Evolutionary conservation across 2,329 filamentous ascomycete genomes (phyloP), one percentile per base, ranked within the genome.

Genomic region (Penicillium carneum): DNA sequence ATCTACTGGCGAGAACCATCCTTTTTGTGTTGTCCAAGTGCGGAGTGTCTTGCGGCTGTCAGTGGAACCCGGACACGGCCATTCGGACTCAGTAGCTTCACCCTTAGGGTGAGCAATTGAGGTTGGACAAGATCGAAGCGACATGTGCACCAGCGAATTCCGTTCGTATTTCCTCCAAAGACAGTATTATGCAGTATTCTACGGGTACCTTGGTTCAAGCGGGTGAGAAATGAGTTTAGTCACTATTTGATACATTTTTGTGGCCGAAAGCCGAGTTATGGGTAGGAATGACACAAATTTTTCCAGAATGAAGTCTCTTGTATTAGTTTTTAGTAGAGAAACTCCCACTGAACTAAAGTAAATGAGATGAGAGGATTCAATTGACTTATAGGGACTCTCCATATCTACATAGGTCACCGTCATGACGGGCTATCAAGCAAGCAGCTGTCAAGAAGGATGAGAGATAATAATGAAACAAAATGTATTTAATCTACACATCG

Each of bases 1-100:
- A 43, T 29, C 12, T 68, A 3, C 16, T 51, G 23, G 45, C 50
- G 10, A 47, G 38, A 3, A 18, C 31, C 14, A 10, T 45, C 14
- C 10, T 3, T 48, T 4, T 45, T 47, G 45, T 41, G 26, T 48
- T 52, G 55, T 61, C 50, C 16, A 63, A 23, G 12, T 54, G 10
- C 1, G 56, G 56, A n/a, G 26, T 53, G 16, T 23, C 56, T 39
- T 38, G 34, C 23, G n/a, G 49, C 23, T 53, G 33, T 8, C 56
- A 54, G 53, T 56, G 43, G 43, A 23, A 31, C 33, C 34, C 45
- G 7, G 23, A 49, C 23, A 23, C 6, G 12, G 8, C n/a, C 9
- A 39, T 23, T 56, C 33, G 5, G 14, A 20, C 1, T 46, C 33
- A 41, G 16, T 36, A 20, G 11, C 41, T 48, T 33, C 7, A 20